Base-by-base conservation (phyloP, 345 rosid genomes). In the Populus simonii region DNA sequence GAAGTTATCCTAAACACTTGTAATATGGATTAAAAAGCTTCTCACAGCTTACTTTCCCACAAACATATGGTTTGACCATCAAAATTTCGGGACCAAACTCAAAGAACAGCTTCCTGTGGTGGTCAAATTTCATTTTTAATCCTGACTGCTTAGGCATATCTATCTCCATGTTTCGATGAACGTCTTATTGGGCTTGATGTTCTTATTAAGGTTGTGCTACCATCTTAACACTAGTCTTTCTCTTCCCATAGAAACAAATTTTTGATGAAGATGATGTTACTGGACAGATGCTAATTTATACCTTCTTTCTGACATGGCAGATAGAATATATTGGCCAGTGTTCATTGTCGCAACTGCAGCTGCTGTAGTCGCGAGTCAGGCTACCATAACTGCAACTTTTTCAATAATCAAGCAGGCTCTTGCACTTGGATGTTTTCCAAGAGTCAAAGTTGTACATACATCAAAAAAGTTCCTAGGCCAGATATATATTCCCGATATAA, bases 331-430 rank as follows among this genome's bases (percentile, higher is more conserved):
- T 65, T 82, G 85, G 85, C 82, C 81, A 10, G 70, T 79, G 39
- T 74, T 82, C 76, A 59, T 82, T 65, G 79, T 82, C 31, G 84
- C 84, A 70, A 78, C 79, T 53, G 82, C 78, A 20, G 81, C 84
- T 70, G 84, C 84, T 51, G 55, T 82, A 33, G 81, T 78, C 18
- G 84, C 84, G 29, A 82, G 82, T 41, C 84, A 82, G 73, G 84
- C 84, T 55, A 74, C 81, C 2, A 82, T 82, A 65, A 74, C 84
- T 2, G 84, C 81, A 65, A 78, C 84, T 1, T 82, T 82, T 67
- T 74, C 84, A 12, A 73, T 82, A 65, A 75, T 82, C 57, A 78
- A 74, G 76, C 84, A 82, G 76, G 79, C 84, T 39, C 76, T 51
- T 36, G 79, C 84, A 9, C 78, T 57, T 25, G 82, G 78, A 41